Conservation (phyloP, 2,329 filamentous ascomycete genomes). For the Hymenoscyphus scutula region DNA sequence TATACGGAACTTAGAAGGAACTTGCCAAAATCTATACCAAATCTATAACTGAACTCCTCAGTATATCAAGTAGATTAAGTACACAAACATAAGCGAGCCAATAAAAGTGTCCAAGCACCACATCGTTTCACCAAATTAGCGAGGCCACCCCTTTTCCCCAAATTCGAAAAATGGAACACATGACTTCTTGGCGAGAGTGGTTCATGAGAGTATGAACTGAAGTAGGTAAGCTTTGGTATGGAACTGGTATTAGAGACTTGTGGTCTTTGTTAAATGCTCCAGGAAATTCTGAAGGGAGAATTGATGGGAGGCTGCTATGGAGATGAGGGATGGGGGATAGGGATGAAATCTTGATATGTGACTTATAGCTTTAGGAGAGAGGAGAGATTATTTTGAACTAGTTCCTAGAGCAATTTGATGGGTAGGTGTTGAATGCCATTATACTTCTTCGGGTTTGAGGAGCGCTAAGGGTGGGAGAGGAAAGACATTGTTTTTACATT, state of each 20-base stretch:
- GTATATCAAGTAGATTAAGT: not conserved
- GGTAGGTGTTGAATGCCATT: no score
- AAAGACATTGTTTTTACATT: no score
- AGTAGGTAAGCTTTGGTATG: not conserved
- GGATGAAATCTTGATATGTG: no score
- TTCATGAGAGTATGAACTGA: not conserved
- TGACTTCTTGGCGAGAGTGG: not conserved
- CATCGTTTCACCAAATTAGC: not conserved
- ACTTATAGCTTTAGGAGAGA: no score
- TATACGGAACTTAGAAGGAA: not conserved
- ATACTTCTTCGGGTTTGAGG: no score
- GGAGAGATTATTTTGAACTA: no score
- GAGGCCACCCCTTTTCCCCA: not conserved
- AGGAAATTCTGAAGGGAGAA: not conserved
- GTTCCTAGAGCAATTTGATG: no score
- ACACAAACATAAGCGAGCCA: not conserved
- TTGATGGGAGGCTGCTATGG: not conserved
- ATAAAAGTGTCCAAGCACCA: not conserved
- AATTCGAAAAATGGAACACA: not conserved
- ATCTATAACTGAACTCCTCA: no score
- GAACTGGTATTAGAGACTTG: not conserved
- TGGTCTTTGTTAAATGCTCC: not conserved
- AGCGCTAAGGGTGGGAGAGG: no score
- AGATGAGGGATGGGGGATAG: no score
- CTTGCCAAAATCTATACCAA: no score